phyloP scores from a whole-genome alignment of 495 filamentous ascomycete genomes.

The Aspergillus hancockii region DNA sequence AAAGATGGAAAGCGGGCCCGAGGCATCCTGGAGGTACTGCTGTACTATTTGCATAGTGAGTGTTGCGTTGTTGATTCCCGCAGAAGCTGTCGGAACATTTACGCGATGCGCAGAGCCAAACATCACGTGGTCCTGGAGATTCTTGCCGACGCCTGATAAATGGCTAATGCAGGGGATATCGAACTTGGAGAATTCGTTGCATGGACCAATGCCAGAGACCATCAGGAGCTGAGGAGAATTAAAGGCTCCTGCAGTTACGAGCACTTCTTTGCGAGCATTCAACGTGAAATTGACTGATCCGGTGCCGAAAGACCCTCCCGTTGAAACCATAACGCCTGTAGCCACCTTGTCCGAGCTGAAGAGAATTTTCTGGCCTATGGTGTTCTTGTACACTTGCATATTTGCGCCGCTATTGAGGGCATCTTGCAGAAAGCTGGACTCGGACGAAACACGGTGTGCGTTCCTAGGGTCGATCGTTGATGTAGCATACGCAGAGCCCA shows the following conservation, averaged over 20 bases:
- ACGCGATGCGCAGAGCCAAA: constrained; percentile 27
- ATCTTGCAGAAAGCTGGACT: constrained; percentile 40
- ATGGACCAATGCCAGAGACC: constrained; percentile 51
- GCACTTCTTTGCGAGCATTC: constrained; percentile 53
- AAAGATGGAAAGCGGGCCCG: constrained; percentile 19
- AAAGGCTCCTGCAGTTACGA: constrained; percentile 54
- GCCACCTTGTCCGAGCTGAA: constrained; percentile 47
- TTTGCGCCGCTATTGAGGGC: constrained; percentile 22
- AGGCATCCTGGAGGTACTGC: constrained; percentile 20
- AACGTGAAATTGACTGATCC: constrained; percentile 37
- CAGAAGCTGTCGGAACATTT: constrained; percentile 25
- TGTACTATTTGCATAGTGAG: constrained; percentile 11
- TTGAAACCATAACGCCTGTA: constrained; percentile 45
- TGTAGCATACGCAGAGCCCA: constrained; percentile 32
- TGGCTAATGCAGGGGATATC: constrained; percentile 44
- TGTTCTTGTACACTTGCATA: constrained; percentile 38
- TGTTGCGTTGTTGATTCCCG: constrained; percentile 14
- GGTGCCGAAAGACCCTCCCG: constrained; percentile 28
- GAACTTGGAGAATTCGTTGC: constrained; percentile 31
- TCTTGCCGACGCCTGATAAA: constrained; percentile 50
- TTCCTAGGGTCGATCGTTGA: constrained; percentile 38
- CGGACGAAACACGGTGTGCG: constrained; percentile 35
- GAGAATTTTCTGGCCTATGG: constrained; percentile 44
- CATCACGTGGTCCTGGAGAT: constrained; percentile 44
- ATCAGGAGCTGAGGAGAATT: constrained; percentile 51